Conservation (phyloP, 352 stramenopile genomes). For the Phytopythium delawarense region DNA sequence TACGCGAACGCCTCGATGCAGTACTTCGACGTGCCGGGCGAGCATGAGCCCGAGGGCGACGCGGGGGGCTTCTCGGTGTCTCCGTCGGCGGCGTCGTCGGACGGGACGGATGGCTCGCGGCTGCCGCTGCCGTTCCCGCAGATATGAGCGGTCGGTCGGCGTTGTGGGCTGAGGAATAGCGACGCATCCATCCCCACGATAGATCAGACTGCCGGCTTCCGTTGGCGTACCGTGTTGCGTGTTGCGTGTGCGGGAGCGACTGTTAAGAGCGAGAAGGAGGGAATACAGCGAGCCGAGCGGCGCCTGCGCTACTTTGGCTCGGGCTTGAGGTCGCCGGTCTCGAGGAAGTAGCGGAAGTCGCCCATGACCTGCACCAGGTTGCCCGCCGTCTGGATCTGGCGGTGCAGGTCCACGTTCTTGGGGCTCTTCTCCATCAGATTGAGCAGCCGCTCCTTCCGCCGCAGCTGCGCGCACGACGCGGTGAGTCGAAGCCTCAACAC, state of each 20-base stretch:
- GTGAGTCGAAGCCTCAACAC: constrained; percentile 4
- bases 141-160: constrained; percentile 13
- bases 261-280: background rate
- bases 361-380: constrained; percentile 80
- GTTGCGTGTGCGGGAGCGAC: background rate
- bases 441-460: constrained; percentile 78
- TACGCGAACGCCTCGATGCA: constrained; percentile 23
- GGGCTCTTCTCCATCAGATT: constrained; percentile 83
- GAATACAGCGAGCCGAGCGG: background rate
- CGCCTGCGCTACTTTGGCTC: constrained; percentile 16
- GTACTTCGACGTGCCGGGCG: constrained; percentile 52
- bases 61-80: constrained; percentile 5
- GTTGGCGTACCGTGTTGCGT: constrained; percentile 1
- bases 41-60: constrained; percentile 8
- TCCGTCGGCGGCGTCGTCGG: constrained; percentile 23
- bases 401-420: constrained; percentile 82
- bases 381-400: constrained; percentile 81
- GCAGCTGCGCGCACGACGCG: constrained; percentile 32
- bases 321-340: constrained; percentile 49
- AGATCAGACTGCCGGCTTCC: background rate
- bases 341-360: constrained; percentile 79
- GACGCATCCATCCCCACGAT: background rate
- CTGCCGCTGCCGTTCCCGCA: constrained; percentile 4
- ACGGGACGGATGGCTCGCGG: constrained; percentile 6
- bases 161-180: background rate